Evolutionary conservation across 106 monocot species (phyloP), one percentile per base, ranked within the genome.

Genomic region (Phalaenopsis equestris): DNA sequence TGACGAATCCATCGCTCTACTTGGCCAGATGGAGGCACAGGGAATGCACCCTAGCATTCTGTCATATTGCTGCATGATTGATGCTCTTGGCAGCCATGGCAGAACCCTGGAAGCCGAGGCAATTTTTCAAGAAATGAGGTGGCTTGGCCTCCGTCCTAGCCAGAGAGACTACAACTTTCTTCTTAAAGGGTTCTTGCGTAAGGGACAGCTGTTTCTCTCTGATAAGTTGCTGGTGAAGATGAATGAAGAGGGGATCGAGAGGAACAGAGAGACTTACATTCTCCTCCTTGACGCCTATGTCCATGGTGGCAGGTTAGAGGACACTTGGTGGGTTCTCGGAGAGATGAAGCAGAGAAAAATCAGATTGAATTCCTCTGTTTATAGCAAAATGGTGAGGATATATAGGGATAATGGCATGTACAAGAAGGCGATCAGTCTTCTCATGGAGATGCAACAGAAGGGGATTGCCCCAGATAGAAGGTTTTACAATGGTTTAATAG

Each of bases 401-500:
- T 96, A 92, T 47, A 75, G 89, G 70, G 89, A 93, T 67, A 92
- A 93, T 72, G 95, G 95, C 49, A 93, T 96, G 95, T 96, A 93
- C 93, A 89, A 90, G 89, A 93, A 93, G 70, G 95, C 93, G 6
- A 48, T 84, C 73, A 76, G 61, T n/a, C 68, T 91, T 6, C 10
- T 93, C 67, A 77, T 56, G 80, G 91, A 96, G 82, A 91, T 96
- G 93, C 72, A 67, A 57, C 87, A 86, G 48, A 37, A 58, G 1
- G 89, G 87, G 30, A 56, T 96, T 23, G 41, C 1, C 18, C 83
- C 82, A 0, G 89, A 89, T 55, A 79, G 37, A 17, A 86, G 49
- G 68, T 85, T 96, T 58, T 93, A 93, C 70, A 87, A 86, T 47
- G 84, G 74, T 6, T 79, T 91, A 1, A 91, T 96, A 15, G 93